Evolutionary conservation across 257 asterid species (phyloP), one percentile per base, ranked within the genome.

Genomic region (Ballota nigra): DNA sequence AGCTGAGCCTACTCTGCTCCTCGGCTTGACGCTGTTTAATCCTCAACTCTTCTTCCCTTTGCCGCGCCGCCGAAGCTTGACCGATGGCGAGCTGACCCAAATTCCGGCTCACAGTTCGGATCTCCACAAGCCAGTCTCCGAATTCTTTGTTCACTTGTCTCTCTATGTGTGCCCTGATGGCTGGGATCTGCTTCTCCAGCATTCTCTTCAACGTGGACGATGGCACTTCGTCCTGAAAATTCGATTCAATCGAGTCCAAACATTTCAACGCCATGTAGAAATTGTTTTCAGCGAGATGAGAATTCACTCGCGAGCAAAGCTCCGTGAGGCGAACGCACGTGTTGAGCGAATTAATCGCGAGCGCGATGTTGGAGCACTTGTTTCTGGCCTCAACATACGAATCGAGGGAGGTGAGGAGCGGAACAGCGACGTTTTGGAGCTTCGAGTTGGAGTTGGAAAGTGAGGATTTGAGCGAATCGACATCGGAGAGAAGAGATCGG

Each of bases 161-260:
- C 87, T 94, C 97, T 24, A 91, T 89, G 79, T 84, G 86, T 11
- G 85, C 83, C 70, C 95, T 86, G 72, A 94, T 88, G 75, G 82
- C 79, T 53, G 98, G 97, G 86, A 94, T 94, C 96, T 87, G 95
- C 87, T 91, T 94, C 85, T 94, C 99, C 83, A 94, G 69, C 97
- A 94, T 91, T 55, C 83, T 70, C 36, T 81, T 82, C 76, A 94
- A 72, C 16, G 95, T 83, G 9, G 86, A 74, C 47, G 96, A 86
- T 34, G 97, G 96, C 60, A 85, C 83, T 66, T 78, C 78, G 23
- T 80, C 88, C 75, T 77, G 69, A 26, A 86, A 86, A 65, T 75
- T 83, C 33, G 83, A 53, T 63, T 94, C 97, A 64, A 94, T 86
- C 5, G 88, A 88, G 70, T 94, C 99, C 74, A 91, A 77, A 60